Percentiles rank a stretch among this genome's conserved stretches.
Evolutionary conservation across 495 filamentous ascomycete genomes (phyloP).

Genomic region (Ramalina intermedia): DNA sequence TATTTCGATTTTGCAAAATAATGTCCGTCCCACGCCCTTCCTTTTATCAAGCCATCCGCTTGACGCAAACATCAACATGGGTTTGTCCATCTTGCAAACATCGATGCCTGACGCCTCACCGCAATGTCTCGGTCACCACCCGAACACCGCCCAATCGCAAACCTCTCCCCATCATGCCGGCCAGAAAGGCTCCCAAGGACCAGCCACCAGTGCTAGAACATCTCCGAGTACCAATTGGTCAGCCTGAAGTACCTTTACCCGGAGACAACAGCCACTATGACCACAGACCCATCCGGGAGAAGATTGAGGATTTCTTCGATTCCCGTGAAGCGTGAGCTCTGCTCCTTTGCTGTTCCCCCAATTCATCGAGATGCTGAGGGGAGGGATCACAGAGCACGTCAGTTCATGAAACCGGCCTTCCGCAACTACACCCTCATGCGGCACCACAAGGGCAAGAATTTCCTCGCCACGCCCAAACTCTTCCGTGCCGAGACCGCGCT

Average conservation of each 20-base stretch:
- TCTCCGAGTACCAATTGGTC: conserved; percentile 69
- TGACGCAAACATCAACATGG: background rate
- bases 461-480: conserved; percentile 58
- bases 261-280: conserved; percentile 76
- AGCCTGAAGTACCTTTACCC: conserved; percentile 49
- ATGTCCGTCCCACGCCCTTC: no score
- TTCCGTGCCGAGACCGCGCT: conserved; percentile 65
- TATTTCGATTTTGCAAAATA: no score
- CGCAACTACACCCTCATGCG: conserved; percentile 78
- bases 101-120: background rate
- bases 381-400: conserved; percentile 13
- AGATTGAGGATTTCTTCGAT: conserved; percentile 67
- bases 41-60: background rate
- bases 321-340: conserved; percentile 58
- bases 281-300: conserved; percentile 45
- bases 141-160: conserved; percentile 1
- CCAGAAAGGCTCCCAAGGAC: conserved; percentile 15
- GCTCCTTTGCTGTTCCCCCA: background rate
- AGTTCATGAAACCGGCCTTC: conserved; percentile 74
- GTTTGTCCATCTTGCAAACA: conserved; percentile 7
- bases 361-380: background rate
- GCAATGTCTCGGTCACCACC: background rate
- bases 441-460: conserved; percentile 75
- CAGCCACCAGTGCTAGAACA: conserved; percentile 50
- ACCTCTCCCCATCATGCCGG: background rate